Evolutionary conservation across 495 filamentous ascomycete species (phyloP).

Genomic region (Neurospora sp.): DNA sequence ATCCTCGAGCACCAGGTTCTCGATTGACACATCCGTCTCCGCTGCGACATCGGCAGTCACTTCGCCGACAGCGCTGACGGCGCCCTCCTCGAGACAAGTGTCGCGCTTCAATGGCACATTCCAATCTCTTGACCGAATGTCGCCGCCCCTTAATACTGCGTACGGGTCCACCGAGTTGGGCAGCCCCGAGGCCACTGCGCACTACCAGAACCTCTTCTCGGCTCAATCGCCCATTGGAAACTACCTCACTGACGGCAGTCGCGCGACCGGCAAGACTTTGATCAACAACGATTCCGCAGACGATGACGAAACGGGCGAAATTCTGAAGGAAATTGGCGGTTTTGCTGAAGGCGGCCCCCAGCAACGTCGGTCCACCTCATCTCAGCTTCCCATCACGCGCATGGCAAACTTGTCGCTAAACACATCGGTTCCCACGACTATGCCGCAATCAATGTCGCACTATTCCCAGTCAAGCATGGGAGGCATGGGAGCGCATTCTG

Average conservation of each 20-base stretch:
- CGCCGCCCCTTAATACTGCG: slow-evolving; percentile 46
- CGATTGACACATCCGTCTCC: slow-evolving; percentile 24
- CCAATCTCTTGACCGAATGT: slow-evolving; percentile 61
- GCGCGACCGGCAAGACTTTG: slow-evolving; percentile 69
- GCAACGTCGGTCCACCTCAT: slow-evolving; percentile 59
- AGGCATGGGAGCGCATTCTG: slow-evolving; percentile 37
- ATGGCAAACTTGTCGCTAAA: slow-evolving; percentile 64
- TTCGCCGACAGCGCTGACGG: slow-evolving; percentile 41
- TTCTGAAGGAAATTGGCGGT: slow-evolving; percentile 74
- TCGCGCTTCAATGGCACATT: slow-evolving; percentile 73
- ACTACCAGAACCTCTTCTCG: slow-evolving; percentile 68
- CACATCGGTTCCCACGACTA: slow-evolving; percentile 40
- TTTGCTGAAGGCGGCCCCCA: slow-evolving; percentile 67
- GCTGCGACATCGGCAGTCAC: slow-evolving; percentile 17
- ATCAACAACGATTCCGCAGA: slow-evolving; percentile 74
- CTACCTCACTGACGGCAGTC: slow-evolving; percentile 56
- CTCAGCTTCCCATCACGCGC: slow-evolving; percentile 60
- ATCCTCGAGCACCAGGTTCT: slow-evolving; percentile 27
- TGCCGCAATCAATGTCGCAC: slow-evolving; percentile 40
- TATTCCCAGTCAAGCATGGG: slow-evolving; percentile 37
- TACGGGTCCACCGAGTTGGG: slow-evolving; percentile 50
- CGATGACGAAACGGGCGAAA: slow-evolving; percentile 73
- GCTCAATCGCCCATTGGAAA: slow-evolving; percentile 77
- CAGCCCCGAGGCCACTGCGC: slow-evolving; percentile 48
- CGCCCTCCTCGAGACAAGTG: slow-evolving; percentile 54